Evolutionary conservation across 352 stramenopile genomes (phyloP).

Genomic region (Poterioochromonas sp.): DNA sequence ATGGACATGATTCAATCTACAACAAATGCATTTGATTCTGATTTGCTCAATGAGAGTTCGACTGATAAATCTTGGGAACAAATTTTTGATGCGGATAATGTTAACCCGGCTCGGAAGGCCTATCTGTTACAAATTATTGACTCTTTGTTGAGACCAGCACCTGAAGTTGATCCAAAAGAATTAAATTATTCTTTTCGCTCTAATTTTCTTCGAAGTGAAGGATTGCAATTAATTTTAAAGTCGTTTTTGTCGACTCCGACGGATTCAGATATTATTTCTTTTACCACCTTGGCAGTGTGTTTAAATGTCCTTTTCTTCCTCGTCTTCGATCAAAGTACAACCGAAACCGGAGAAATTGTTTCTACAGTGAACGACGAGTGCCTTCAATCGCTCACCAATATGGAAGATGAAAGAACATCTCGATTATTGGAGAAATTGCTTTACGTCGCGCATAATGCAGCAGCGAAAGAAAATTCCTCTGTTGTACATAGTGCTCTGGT

Average conservation of each 20-base stretch:
- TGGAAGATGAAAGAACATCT: neutral
- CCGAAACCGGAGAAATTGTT: neutral
- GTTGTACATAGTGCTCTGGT: conserved; percentile 3
- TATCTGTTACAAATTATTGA: conserved; percentile 67
- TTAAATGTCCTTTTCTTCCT: neutral
- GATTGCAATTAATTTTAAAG: conserved; percentile 7
- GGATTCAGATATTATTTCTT: neutral
- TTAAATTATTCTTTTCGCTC: neutral
- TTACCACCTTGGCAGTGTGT: neutral
- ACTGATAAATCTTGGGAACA: neutral
- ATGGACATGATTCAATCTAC: neutral
- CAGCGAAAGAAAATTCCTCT: neutral
- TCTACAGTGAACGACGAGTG: neutral
- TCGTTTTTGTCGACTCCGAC: conserved; percentile 14
- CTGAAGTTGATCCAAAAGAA: conserved; percentile 24
- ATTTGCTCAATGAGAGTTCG: neutral
- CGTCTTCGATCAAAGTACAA: neutral
- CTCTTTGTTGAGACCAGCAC: conserved; percentile 55
- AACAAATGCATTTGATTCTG: neutral
- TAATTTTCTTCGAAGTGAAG: conserved; percentile 14
- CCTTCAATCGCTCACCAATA: neutral
- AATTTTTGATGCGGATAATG: neutral
- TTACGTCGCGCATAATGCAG: neutral
- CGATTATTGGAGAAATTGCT: conserved; percentile 1
- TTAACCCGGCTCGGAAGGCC: neutral